Evolutionary conservation across 2,329 filamentous ascomycete species (phyloP).

Genomic region (Fusarium sp.): DNA sequence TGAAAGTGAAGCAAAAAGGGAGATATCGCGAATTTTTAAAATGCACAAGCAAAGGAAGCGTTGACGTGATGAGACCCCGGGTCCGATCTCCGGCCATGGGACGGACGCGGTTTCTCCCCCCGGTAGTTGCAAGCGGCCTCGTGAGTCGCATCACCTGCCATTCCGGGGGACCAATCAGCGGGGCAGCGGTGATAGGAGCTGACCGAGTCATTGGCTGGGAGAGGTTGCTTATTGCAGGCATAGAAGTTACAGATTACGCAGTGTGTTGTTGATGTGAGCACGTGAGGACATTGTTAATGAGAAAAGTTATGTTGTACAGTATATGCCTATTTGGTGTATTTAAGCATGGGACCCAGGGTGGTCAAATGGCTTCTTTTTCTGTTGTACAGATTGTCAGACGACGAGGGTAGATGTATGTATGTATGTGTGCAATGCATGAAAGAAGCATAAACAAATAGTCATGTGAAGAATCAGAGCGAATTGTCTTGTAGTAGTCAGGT

Average conservation of each 20-base stretch:
- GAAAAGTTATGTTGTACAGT: background rate
- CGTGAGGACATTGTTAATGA: background rate
- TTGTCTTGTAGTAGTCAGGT: background rate
- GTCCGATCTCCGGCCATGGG: conserved; percentile 21
- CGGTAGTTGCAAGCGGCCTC: conserved; percentile 41
- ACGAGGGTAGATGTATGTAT: background rate
- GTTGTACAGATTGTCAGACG: background rate
- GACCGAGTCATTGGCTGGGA: background rate
- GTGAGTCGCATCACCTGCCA: conserved; percentile 44
- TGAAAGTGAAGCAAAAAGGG: background rate
- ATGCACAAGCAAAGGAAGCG: conserved; percentile 12
- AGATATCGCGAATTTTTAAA: background rate
- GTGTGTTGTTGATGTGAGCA: background rate
- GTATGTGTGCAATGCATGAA: background rate
- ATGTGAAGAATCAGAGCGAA: background rate
- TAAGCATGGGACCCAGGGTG: background rate
- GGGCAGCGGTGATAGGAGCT: background rate
- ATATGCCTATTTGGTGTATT: background rate
- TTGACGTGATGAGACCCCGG: conserved; percentile 37
- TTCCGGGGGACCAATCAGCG: conserved; percentile 34
- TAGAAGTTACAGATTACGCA: background rate
- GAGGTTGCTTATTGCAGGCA: background rate
- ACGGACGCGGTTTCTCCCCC: conserved; percentile 12
- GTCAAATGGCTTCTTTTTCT: background rate
- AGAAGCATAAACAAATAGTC: background rate